Evolutionary conservation across 2,329 filamentous ascomycete species (phyloP).

Genomic region (Ophiocordyceps australis): DNA sequence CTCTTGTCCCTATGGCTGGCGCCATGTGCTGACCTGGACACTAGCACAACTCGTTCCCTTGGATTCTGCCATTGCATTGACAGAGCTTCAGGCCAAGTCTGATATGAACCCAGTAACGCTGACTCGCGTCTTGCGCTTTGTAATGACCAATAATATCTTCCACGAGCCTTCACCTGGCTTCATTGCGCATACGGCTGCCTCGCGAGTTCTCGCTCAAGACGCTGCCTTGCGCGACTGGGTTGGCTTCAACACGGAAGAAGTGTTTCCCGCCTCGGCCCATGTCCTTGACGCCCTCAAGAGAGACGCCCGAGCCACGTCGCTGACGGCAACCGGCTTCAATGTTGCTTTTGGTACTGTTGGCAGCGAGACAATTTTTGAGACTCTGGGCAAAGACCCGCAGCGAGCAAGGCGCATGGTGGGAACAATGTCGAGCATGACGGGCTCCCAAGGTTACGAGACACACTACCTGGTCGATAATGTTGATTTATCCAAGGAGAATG

Average conservation of each 20-base stretch:
- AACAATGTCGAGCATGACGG: conserved; percentile 35
- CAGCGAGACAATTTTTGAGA: conserved; percentile 33
- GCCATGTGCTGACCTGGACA: neutral
- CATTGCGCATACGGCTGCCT: conserved; percentile 36
- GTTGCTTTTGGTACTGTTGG: conserved; percentile 29
- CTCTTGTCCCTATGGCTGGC: conserved; percentile 1
- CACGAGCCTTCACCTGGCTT: conserved; percentile 27
- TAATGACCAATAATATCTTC: conserved; percentile 39
- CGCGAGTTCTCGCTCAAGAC: conserved; percentile 29
- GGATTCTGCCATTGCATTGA: conserved; percentile 22
- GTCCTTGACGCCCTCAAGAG: conserved; percentile 23
- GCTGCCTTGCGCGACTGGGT: conserved; percentile 31
- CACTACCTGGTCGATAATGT: conserved; percentile 33
- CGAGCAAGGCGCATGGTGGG: conserved; percentile 31
- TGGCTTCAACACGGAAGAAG: conserved; percentile 34
- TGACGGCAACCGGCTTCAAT: conserved; percentile 30
- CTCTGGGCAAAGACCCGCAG: conserved; percentile 26
- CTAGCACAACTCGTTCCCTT: conserved; percentile 32
- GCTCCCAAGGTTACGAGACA: conserved; percentile 36
- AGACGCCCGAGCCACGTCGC: conserved; percentile 27
- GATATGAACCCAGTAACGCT: conserved; percentile 29
- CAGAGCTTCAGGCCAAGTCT: conserved; percentile 25
- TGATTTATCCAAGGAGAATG: conserved; percentile 29
- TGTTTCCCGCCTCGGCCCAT: conserved; percentile 28
- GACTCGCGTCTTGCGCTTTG: conserved; percentile 31